Evolutionary conservation across 805 yeast species (phyloP), one percentile per base, ranked within the genome.

Genomic region (Lipomyces orientalis): DNA sequence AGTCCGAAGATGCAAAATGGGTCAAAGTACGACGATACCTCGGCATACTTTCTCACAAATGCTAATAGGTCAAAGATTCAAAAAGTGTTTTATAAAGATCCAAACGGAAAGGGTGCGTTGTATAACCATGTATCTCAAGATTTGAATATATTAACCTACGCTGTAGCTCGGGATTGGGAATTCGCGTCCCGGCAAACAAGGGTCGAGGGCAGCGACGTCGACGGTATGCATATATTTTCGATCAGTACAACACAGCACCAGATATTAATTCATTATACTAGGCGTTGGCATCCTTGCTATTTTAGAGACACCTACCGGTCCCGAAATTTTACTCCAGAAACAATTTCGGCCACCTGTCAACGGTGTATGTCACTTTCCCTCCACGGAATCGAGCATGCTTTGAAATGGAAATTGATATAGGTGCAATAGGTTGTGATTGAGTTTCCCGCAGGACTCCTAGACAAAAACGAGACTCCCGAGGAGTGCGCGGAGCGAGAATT

Each of bases 391-490:
- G 14, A 4, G 12, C 37, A 9, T 39, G 31, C 4, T 37, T 43
- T 43, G 6, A 39, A 39, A 3, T 1, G 22, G 19, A 19, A 9
- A 14, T 31, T n/a, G n/a, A 22, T 31, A 60, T 37, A 9, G 10
- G 8, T 22, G 35, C n/a, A 8, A 34, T 43, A 68, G 71, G 64
- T 69, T 19, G 72, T 69, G 75, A 87, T 94, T 69, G 99, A 94
- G 78, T 84, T 93, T 76, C 99, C 99, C 0, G 99, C 99, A 0
- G 99, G 99, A 0, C 81, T 94, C 70, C 85, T 95, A 54, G 99
- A 94, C 77, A 91, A 93, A 1, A 56, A 58, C 37, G 98, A 95
- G 77, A 77, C 88, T 0, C 78, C 91, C 34, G 93, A 88, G 71
- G 79, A 85, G 4, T 92, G 97, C 51, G 98, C 99, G 0, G 81